These are phyloP conservation scores for Tephrocybe sp. DNA, from an alignment of 768 basidiomycete genomes.

Conservation along the genomic window DNA sequence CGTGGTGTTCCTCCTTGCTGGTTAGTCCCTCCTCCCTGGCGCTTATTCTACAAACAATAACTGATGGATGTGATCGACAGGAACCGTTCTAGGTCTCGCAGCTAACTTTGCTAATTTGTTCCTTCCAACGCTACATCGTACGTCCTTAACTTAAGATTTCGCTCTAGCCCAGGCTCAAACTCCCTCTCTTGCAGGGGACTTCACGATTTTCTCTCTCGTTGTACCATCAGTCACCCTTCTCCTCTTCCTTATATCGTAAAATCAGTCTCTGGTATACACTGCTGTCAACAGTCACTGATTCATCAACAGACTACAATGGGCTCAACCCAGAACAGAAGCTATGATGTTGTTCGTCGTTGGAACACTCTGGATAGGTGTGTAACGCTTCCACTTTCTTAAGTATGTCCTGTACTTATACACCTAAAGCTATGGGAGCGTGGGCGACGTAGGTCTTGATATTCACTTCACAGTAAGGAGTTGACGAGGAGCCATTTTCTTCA, in stretches of 20 bases:
- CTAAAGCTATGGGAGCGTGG: constrained; percentile 74
- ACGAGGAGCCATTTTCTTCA: background rate
- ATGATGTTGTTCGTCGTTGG: constrained; percentile 52
- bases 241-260: constrained; percentile 58
- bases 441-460: constrained; percentile 47
- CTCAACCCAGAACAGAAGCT: constrained; percentile 65
- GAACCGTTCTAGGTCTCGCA: constrained; percentile 65
- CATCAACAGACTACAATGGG: constrained; percentile 60
- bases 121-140: constrained; percentile 65
- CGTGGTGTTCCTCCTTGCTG: constrained; percentile 43
- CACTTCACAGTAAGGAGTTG: background rate
- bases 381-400: constrained; percentile 5
- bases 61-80: constrained; percentile 21
- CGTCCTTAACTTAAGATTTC: constrained; percentile 21
- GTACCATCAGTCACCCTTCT: constrained; percentile 68
- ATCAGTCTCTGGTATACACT: constrained; percentile 7
- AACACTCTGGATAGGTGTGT: constrained; percentile 69
- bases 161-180: constrained; percentile 1
- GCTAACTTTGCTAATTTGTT: constrained; percentile 69
- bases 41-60: background rate
- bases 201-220: constrained; percentile 67
- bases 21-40: constrained; percentile 21
- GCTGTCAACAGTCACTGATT: constrained; percentile 2
- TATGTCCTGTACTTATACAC: constrained; percentile 2
- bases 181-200: constrained; percentile 51